These are phyloP conservation scores for Teratosphaeria epicoccoides DNA, from an alignment of 2,329 filamentous ascomycete species.

Conservation along the genomic window DNA sequence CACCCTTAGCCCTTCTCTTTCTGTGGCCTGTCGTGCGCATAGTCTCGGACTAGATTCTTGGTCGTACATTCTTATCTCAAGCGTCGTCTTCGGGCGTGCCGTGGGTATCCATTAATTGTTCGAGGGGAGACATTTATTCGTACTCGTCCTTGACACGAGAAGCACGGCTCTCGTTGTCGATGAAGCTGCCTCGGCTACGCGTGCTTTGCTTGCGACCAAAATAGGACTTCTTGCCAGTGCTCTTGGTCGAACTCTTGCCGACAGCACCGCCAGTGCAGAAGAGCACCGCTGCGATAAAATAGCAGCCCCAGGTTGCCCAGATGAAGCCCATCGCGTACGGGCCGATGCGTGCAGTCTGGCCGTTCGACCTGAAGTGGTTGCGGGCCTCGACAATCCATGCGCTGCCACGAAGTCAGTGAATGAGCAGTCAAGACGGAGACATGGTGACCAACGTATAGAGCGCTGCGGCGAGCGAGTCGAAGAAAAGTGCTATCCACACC, in stretches of 20 bases:
- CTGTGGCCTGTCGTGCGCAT: neutral
- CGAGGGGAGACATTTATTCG: constrained; percentile 30
- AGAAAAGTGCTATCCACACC: constrained; percentile 53
- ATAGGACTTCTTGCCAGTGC: constrained; percentile 28
- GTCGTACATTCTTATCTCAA: neutral
- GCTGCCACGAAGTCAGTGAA: constrained; percentile 29
- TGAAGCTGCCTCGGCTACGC: constrained; percentile 40
- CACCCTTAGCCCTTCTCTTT: neutral
- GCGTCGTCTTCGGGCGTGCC: neutral
- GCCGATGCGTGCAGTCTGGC: constrained; percentile 52
- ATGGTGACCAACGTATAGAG: constrained; percentile 60
- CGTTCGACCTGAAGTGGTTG: constrained; percentile 49
- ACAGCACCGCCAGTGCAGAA: constrained; percentile 54
- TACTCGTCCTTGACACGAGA: constrained; percentile 66
- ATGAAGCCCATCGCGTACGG: constrained; percentile 63
- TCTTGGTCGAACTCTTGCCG: constrained; percentile 32
- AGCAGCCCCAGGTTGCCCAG: constrained; percentile 59
- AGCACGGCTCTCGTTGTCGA: constrained; percentile 46
- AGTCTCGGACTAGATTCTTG: neutral
- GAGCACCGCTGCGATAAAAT: constrained; percentile 55
- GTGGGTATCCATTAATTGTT: neutral
- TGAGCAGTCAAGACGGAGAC: neutral
- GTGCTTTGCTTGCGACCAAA: constrained; percentile 43
- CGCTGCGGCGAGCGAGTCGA: constrained; percentile 54
- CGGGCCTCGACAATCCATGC: constrained; percentile 61